Percentiles rank a stretch among this genome's conserved stretches.
Evolutionary conservation across 2,329 filamentous ascomycete species (phyloP).

Genomic region (Calycina marina): DNA sequence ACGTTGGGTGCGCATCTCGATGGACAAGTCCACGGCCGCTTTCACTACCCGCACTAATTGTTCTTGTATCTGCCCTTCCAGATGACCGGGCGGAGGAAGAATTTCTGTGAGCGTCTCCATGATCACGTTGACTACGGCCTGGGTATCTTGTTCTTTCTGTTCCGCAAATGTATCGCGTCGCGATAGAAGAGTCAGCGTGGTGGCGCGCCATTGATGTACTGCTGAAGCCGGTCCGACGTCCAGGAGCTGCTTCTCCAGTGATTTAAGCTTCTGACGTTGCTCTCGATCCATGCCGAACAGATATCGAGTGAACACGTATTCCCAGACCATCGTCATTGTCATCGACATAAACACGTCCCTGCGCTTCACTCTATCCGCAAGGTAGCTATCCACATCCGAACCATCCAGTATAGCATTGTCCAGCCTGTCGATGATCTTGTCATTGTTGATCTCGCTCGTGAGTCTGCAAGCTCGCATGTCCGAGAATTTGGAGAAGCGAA

Average conservation of each 20-base stretch:
- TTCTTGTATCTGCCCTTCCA: constrained; percentile 66
- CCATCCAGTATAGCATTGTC: constrained; percentile 93
- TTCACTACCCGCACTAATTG: constrained; percentile 79
- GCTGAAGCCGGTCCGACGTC: constrained; percentile 79
- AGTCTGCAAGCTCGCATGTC: constrained; percentile 78
- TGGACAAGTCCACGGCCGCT: constrained; percentile 75
- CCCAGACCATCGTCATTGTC: constrained; percentile 98
- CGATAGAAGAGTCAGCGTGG: constrained; percentile 79
- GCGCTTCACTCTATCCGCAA: constrained; percentile 74
- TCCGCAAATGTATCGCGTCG: constrained; percentile 65
- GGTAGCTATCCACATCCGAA: constrained; percentile 77
- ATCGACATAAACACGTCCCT: constrained; percentile 97
- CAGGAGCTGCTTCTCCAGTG: constrained; percentile 76
- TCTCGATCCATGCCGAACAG: constrained; percentile 98
- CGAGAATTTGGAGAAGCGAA: constrained; percentile 95
- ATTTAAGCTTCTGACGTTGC: constrained; percentile 93
- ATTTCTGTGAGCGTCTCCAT: constrained; percentile 72
- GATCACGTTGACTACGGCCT: constrained; percentile 88
- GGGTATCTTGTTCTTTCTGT: constrained; percentile 79
- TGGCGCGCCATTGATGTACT: constrained; percentile 95
- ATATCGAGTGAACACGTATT: constrained; percentile 95
- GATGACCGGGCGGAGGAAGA: constrained; percentile 70
- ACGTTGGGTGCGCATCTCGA: constrained; percentile 94
- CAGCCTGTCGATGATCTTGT: constrained; percentile 84
- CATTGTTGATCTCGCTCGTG: constrained; percentile 73